These are phyloP conservation scores for Bryum argenteum DNA, from an alignment of 225 moss, liverwort and hornwort species.

Conservation along the genomic window DNA sequence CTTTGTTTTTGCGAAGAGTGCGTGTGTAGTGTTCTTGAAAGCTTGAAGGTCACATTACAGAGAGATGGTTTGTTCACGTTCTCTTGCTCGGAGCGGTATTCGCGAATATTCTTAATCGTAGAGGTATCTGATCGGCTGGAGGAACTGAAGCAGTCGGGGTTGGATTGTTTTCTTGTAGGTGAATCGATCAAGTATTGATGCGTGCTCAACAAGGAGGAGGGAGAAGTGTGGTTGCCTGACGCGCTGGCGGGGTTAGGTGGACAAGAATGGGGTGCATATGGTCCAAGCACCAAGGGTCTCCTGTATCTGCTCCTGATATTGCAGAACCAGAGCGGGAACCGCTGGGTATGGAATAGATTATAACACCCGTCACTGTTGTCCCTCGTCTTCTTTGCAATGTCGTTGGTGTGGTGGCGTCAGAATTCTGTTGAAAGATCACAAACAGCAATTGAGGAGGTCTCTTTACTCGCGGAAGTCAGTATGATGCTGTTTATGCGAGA, in stretches of 20 bases:
- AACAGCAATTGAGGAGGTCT: background rate
- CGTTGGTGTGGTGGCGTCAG: conserved; percentile 16
- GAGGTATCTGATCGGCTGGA: background rate
- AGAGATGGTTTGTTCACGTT: background rate
- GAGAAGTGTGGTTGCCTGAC: conserved; percentile 5
- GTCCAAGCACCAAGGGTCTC: conserved; percentile 33
- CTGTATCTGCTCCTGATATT: conserved; percentile 16
- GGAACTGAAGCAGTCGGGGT: conserved; percentile 7
- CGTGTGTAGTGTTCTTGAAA: background rate
- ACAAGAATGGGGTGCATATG: conserved; percentile 42
- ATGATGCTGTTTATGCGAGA: background rate
- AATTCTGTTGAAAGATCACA: background rate
- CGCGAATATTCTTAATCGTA: conserved; percentile 1
- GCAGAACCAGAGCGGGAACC: conserved; percentile 14
- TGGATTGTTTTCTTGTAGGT: conserved; percentile 1
- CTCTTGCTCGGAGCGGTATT: conserved; percentile 2
- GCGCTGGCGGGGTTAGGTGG: conserved; percentile 37
- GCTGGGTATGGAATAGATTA: conserved; percentile 14
- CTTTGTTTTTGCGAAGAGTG: conserved; percentile 1
- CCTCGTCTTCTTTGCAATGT: conserved; percentile 19
- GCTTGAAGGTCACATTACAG: background rate
- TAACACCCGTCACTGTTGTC: background rate
- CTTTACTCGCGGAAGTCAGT: background rate
- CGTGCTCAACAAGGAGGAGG: background rate
- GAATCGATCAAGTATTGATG: conserved; percentile 17